A percentile compares a stretch with the other conserved stretches of the same genome.
Evolutionary conservation across 495 filamentous ascomycete genomes (phyloP).

Genomic region (Trypethelium eluteriae): DNA sequence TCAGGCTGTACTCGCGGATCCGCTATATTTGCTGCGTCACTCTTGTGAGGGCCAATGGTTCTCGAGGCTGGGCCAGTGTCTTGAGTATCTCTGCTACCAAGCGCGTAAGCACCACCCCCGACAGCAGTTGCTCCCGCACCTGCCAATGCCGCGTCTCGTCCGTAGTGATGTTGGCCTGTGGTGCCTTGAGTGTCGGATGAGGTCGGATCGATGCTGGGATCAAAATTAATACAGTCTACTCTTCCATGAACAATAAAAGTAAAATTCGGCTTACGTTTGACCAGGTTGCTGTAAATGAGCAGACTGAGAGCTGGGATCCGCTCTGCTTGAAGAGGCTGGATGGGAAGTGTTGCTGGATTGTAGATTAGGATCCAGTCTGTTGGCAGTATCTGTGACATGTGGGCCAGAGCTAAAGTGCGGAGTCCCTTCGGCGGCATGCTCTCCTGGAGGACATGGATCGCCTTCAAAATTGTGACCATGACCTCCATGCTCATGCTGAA

Average conservation of each 20-base stretch:
- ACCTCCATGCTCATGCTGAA: not conserved
- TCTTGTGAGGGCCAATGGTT: constrained; percentile 26
- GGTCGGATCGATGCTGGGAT: not conserved
- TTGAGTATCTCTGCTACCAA: not conserved
- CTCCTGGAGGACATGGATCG: constrained; percentile 5
- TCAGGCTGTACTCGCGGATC: constrained; percentile 28
- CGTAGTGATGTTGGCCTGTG: constrained; percentile 20
- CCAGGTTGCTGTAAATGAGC: not conserved
- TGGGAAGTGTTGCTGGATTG: constrained; percentile 5
- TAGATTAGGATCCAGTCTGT: constrained; percentile 22
- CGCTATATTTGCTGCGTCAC: constrained; percentile 24
- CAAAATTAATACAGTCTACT: no score
- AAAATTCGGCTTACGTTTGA: not conserved
- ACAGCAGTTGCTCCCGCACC: constrained; percentile 21
- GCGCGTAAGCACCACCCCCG: constrained; percentile 23
- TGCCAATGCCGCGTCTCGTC: constrained; percentile 26
- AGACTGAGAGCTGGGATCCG: not conserved
- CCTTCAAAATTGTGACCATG: not conserved
- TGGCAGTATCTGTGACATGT: constrained; percentile 26
- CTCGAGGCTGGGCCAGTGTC: constrained; percentile 16
- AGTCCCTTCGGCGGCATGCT: not conserved
- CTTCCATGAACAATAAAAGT: not conserved
- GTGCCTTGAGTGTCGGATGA: not conserved
- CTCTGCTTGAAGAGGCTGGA: constrained; percentile 11
- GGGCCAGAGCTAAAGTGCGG: constrained; percentile 14